Percentiles rank a stretch among this genome's conserved stretches.
Evolutionary conservation across 2,329 filamentous ascomycete genomes (phyloP).

Genomic region (Lecanicillium sp.): DNA sequence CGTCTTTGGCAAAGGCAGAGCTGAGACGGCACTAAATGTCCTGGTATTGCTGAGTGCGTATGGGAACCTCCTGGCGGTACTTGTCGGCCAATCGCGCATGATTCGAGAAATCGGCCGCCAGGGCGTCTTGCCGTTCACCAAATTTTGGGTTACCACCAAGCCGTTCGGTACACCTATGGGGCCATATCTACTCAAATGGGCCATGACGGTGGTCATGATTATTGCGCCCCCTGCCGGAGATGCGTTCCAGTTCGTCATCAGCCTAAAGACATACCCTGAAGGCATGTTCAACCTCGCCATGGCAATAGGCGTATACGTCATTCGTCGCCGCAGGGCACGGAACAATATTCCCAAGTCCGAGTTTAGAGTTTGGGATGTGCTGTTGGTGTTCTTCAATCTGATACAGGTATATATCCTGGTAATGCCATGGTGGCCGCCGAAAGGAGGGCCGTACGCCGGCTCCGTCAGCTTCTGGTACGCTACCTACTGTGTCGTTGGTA

Average conservation of each 20-base stretch:
- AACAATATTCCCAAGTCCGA: slow-evolving; percentile 38
- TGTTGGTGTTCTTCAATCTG: slow-evolving; percentile 51
- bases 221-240: slow-evolving; percentile 53
- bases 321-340: slow-evolving; percentile 46
- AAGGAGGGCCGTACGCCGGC: slow-evolving; percentile 48
- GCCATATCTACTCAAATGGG: slow-evolving; percentile 51
- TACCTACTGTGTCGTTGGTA: slow-evolving; percentile 58
- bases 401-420: slow-evolving; percentile 55
- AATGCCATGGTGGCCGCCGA: slow-evolving; percentile 66
- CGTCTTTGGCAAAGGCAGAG: slow-evolving; percentile 43
- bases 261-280: slow-evolving; percentile 49
- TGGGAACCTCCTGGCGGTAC: slow-evolving; percentile 48
- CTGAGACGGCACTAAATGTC: slow-evolving; percentile 47
- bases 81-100: slow-evolving; percentile 47
- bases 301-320: slow-evolving; percentile 47
- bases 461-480: slow-evolving; percentile 69
- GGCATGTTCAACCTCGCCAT: slow-evolving; percentile 51
- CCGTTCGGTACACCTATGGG: slow-evolving; percentile 58
- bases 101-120: slow-evolving; percentile 55
- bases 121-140: slow-evolving; percentile 52
- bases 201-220: slow-evolving; percentile 51
- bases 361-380: slow-evolving; percentile 52
- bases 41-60: slow-evolving; percentile 50
- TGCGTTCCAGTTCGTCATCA: slow-evolving; percentile 58
- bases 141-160: slow-evolving; percentile 54